A percentile compares a stretch with the other conserved stretches of the same genome.
phyloP scores from a whole-genome alignment of 2,329 filamentous ascomycete species.

The Aureobasidium sp. region DNA sequence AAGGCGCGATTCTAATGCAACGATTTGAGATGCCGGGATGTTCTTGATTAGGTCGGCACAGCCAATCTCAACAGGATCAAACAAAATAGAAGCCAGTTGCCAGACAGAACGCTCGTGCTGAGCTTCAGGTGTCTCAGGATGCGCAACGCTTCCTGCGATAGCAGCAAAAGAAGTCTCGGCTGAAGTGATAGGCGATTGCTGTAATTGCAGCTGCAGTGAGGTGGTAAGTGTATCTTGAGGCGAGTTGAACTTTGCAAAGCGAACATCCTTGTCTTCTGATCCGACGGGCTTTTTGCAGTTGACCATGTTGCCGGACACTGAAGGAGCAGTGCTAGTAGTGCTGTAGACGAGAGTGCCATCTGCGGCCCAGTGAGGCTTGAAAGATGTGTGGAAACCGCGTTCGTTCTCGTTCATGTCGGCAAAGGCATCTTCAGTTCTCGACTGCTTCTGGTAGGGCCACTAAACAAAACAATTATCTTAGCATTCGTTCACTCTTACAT shows the following conservation, averaged over 20 bases:
- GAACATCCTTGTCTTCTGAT: conserved; percentile 57
- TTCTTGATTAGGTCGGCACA: conserved; percentile 28
- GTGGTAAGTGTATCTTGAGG: conserved; percentile 25
- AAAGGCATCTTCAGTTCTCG: conserved; percentile 60
- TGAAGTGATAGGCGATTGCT: conserved; percentile 23
- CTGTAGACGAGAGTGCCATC: conserved; percentile 65
- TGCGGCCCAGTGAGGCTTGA: conserved; percentile 73
- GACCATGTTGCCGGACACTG: conserved; percentile 44
- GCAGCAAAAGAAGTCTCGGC: conserved; percentile 36
- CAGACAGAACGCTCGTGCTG: conserved; percentile 68
- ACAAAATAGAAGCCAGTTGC: conserved; percentile 80
- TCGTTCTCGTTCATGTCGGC: conserved; percentile 58
- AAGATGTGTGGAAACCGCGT: conserved; percentile 61
- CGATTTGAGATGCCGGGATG: conserved; percentile 36
- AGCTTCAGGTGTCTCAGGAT: conserved; percentile 2
- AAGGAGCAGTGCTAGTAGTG: conserved; percentile 35
- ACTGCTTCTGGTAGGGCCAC: conserved; percentile 80
- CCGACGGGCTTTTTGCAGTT: conserved; percentile 52
- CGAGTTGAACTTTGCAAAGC: conserved; percentile 56
- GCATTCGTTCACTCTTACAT: conserved; percentile 33
- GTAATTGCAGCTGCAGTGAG: conserved; percentile 49
- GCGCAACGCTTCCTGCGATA: conserved; percentile 34
- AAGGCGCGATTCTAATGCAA: conserved; percentile 32
- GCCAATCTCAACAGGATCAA: conserved; percentile 53
- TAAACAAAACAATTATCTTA: conserved; percentile 40